Evolutionary conservation across 306 rosid genomes (phyloP).

Genomic region (Trichosanthes truncata): DNA sequence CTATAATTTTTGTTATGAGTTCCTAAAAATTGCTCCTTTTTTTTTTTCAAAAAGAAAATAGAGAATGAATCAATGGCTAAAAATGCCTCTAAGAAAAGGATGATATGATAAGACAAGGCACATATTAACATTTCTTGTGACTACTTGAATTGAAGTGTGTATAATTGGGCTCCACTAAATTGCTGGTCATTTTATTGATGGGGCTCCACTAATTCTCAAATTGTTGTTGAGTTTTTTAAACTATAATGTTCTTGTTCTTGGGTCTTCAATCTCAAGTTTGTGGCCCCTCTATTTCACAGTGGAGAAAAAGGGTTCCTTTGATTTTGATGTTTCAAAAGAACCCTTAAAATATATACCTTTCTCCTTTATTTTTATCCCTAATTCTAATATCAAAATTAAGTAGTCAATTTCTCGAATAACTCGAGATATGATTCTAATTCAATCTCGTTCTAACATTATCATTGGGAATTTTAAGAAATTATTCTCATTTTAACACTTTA

Average conservation of each 20-base stretch:
- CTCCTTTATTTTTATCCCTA: no score
- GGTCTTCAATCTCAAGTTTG: background rate
- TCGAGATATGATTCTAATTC: no score
- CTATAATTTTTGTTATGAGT: no score
- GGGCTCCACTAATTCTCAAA: conserved; percentile 3
- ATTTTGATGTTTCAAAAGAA: background rate
- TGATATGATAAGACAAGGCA: background rate
- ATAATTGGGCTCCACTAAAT: background rate
- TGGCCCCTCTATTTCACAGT: background rate
- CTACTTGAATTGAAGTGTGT: background rate
- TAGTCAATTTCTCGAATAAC: no score
- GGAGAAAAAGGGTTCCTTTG: background rate
- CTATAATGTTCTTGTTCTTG: background rate
- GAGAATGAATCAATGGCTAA: background rate
- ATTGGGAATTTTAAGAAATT: no score
- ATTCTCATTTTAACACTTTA: no score
- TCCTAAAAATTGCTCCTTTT: no score
- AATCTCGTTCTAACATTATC: no score
- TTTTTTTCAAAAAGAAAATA: no score
- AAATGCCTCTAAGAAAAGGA: background rate
- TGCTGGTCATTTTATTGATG: conserved; percentile 2
- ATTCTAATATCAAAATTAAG: no score
- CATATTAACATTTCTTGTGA: background rate
- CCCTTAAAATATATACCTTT: background rate
- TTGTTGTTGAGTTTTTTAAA: background rate